These are phyloP conservation scores for Medicago truncatula DNA, from an alignment of 306 rosid species.

Conservation along the genomic window DNA sequence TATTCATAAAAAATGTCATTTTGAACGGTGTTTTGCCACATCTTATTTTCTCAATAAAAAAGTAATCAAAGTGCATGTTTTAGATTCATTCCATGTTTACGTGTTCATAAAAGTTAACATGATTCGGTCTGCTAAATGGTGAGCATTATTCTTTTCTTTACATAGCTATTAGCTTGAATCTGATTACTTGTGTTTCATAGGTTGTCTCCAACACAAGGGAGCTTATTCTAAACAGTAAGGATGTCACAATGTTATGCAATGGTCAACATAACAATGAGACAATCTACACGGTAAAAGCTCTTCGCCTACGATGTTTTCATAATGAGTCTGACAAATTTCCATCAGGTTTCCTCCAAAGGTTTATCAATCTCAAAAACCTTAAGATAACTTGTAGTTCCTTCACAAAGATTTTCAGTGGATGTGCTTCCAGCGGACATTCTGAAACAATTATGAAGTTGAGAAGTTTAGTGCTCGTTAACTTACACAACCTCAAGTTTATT, in stretches of 20 bases:
- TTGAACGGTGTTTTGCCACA: not conserved
- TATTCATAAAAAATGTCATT: not conserved
- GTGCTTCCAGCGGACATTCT: not conserved
- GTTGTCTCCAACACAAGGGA: not conserved
- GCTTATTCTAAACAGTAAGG: not conserved
- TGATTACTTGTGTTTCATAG: not conserved
- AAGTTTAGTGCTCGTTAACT: no score
- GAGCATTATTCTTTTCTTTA: no score
- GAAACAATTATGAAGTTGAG: not conserved
- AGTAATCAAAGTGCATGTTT: no score
- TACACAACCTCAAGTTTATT: no score
- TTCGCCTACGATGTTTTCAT: not conserved
- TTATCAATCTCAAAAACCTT: not conserved
- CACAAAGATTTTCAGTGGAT: not conserved
- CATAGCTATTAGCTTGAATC: not conserved
- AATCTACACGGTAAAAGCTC: not conserved
- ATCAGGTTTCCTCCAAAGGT: not conserved
- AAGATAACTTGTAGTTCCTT: not conserved
- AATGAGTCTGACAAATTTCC: not conserved
- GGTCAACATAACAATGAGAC: not conserved
- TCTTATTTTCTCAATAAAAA: no score
- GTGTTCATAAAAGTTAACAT: no score
- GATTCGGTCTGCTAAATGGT: no score
- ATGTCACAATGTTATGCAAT: not conserved
- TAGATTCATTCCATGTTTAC: no score